Evolutionary conservation across 768 basidiomycete genomes (phyloP).

Genomic region (Lentinula edodes): DNA sequence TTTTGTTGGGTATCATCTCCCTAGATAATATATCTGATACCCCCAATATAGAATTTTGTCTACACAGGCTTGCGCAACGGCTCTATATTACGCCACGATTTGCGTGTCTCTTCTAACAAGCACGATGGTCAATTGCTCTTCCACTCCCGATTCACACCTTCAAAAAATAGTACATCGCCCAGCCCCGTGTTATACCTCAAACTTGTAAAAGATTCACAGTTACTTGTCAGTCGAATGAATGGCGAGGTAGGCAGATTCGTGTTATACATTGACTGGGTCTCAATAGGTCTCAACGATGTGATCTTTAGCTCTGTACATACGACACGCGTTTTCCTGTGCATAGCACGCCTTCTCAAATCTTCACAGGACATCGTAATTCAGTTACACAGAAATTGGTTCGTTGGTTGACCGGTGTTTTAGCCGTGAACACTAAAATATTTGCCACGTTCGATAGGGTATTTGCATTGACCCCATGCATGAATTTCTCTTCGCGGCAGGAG

Average conservation of each 20-base stretch:
- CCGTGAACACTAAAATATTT: too few relatives aligned
- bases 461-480: slow-evolving; percentile 49
- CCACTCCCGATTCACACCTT: slow-evolving; percentile 23
- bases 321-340: slow-evolving; percentile 55
- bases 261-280: not conserved
- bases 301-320: slow-evolving; percentile 42
- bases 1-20: not conserved
- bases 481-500: slow-evolving; percentile 65
- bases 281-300: slow-evolving; percentile 16
- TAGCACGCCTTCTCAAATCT: slow-evolving; percentile 37
- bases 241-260: slow-evolving; percentile 43
- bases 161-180: slow-evolving; percentile 13
- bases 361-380: slow-evolving; percentile 55
- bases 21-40: not conserved
- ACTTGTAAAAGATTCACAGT: slow-evolving; percentile 41
- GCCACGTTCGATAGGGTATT: slow-evolving; percentile 44
- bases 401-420: not conserved
- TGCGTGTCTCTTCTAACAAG: slow-evolving; percentile 31
- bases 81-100: slow-evolving; percentile 51
- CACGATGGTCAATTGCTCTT: slow-evolving; percentile 34
- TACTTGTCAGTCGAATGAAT: slow-evolving; percentile 54
- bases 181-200: slow-evolving; percentile 53
- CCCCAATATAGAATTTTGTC: slow-evolving; percentile 34
- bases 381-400: slow-evolving; percentile 48
- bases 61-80: slow-evolving; percentile 62